Evolutionary conservation across 2,329 filamentous ascomycete species (phyloP).

Genomic region (Hymenoscyphus linearis): DNA sequence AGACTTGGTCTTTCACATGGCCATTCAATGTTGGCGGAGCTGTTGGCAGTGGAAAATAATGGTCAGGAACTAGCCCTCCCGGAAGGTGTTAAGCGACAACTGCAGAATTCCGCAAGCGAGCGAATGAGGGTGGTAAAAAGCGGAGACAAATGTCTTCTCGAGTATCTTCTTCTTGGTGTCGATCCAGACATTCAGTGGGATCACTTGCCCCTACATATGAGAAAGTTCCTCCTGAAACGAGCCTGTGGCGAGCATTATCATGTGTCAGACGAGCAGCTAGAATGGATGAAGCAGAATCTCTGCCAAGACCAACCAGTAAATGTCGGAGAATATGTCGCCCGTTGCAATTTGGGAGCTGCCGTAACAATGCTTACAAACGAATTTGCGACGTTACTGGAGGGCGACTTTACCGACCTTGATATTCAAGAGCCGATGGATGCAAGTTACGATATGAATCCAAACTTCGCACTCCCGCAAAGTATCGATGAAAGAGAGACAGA

Average conservation of each 20-base stretch:
- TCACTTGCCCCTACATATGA: constrained; percentile 11
- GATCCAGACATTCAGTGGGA: constrained; percentile 24
- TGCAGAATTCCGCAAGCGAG: constrained; percentile 14
- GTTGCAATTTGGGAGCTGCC: constrained; percentile 44
- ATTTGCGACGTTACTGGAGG: constrained; percentile 8
- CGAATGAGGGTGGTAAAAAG: constrained; percentile 11
- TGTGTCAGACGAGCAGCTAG: constrained; percentile 36
- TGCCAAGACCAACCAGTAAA: constrained; percentile 13
- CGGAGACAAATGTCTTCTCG: constrained; percentile 14
- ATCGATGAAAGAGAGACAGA: neutral
- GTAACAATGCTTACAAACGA: constrained; percentile 35
- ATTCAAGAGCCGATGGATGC: constrained; percentile 4
- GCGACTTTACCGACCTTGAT: neutral
- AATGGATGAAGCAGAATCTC: constrained; percentile 32
- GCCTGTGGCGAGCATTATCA: constrained; percentile 29
- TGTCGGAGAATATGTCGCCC: constrained; percentile 40
- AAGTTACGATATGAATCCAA: constrained; percentile 5
- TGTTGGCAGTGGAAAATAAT: constrained; percentile 6
- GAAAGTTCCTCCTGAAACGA: constrained; percentile 8
- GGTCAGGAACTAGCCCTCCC: constrained; percentile 9
- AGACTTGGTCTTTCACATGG: constrained; percentile 19
- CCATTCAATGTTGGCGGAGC: constrained; percentile 17
- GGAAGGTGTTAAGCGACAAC: constrained; percentile 20
- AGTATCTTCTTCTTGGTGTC: constrained; percentile 17
- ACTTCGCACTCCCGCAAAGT: neutral